These are phyloP conservation scores for Nepenthes alata DNA, from an alignment of 179 eudicot genomes.

Conservation along the genomic window DNA sequence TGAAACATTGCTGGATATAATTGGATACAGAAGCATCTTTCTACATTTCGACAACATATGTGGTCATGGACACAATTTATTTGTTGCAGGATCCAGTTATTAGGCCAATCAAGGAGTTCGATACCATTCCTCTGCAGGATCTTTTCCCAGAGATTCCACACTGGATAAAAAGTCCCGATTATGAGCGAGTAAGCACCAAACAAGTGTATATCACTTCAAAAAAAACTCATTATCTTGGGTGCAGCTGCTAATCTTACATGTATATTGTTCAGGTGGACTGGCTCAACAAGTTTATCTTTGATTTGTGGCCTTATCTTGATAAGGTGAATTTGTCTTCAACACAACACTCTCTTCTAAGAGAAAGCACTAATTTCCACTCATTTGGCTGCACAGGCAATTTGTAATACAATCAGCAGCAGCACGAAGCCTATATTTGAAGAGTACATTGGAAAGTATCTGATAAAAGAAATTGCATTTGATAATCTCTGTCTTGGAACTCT, in stretches of 20 bases:
- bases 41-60: neutral
- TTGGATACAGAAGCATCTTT: too few species aligned
- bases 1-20: too few species aligned
- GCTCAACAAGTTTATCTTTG: slow-evolving; percentile 54
- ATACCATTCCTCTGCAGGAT: slow-evolving; percentile 32
- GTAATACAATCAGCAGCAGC: slow-evolving; percentile 39
- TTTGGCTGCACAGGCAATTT: slow-evolving; percentile 44
- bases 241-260: slow-evolving; percentile 3
- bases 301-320: slow-evolving; percentile 88
- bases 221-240: neutral
- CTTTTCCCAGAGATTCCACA: slow-evolving; percentile 62
- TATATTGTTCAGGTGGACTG: slow-evolving; percentile 62
- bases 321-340: slow-evolving; percentile 34
- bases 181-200: slow-evolving; percentile 57
- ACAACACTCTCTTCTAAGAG: neutral
- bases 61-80: neutral
- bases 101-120: slow-evolving; percentile 50
- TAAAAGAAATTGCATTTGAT: slow-evolving; percentile 61
- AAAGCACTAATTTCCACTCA: slow-evolving; percentile 1
- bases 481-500: slow-evolving; percentile 69
- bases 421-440: slow-evolving; percentile 54
- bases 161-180: slow-evolving; percentile 94
- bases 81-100: slow-evolving; percentile 37
- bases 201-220: neutral
- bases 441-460: slow-evolving; percentile 59